These are phyloP conservation scores for Lyophyllum decastes DNA, from an alignment of 768 basidiomycete genomes.

Conservation along the genomic window DNA sequence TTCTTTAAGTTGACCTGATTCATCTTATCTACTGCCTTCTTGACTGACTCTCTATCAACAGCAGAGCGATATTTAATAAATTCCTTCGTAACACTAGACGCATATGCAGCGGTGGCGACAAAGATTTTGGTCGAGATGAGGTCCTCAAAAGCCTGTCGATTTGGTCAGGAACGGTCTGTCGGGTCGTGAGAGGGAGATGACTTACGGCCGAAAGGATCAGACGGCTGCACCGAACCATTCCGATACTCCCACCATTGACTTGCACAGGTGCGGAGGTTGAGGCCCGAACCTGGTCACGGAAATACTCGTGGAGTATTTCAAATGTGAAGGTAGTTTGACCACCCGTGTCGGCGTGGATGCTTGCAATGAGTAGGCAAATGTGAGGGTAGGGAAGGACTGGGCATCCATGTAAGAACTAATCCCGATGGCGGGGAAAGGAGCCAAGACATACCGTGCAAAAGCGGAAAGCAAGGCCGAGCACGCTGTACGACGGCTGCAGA, in stretches of 20 bases:
- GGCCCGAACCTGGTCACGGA: conserved; percentile 72
- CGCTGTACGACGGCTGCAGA: conserved; percentile 53
- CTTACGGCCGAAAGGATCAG: conserved; percentile 68
- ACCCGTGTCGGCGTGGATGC: conserved; percentile 70
- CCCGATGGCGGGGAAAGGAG: not conserved
- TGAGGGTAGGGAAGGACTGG: conserved; percentile 77
- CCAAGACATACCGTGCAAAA: conserved; percentile 51
- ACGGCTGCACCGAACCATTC: conserved; percentile 69
- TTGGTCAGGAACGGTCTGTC: not conserved
- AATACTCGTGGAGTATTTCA: conserved; percentile 84
- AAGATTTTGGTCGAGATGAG: conserved; percentile 63
- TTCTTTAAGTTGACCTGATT: conserved; percentile 75
- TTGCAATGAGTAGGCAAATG: conserved; percentile 84
- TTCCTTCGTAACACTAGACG: conserved; percentile 56
- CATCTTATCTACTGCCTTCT: conserved; percentile 61
- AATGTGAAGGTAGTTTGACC: conserved; percentile 87
- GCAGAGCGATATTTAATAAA: conserved; percentile 77
- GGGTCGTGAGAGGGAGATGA: conserved; percentile 10
- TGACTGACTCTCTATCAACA: conserved; percentile 65
- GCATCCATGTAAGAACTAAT: not conserved
- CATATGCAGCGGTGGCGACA: conserved; percentile 45
- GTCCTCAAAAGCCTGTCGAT: conserved; percentile 71
- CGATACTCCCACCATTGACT: conserved; percentile 71
- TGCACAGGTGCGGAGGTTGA: conserved; percentile 76
- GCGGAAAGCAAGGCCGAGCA: conserved; percentile 50